These are phyloP conservation scores for Pyrenula aspistea DNA, from an alignment of 495 filamentous ascomycete genomes.

Conservation along the genomic window DNA sequence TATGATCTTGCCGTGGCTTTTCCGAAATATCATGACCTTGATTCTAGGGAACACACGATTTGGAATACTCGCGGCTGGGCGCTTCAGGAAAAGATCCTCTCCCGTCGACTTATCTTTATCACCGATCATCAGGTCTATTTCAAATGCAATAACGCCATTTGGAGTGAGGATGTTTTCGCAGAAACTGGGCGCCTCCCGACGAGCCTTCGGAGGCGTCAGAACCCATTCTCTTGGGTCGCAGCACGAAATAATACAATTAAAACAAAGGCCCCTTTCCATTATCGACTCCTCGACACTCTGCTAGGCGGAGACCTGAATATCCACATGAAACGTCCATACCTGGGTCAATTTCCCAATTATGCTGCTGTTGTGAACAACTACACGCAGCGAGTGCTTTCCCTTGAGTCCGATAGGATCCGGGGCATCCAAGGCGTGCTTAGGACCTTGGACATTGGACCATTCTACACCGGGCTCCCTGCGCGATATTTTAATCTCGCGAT, in stretches of 20 bases:
- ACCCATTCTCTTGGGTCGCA: background rate
- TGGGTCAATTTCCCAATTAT: background rate
- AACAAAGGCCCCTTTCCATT: background rate
- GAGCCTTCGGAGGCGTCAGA: background rate
- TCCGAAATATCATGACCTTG: background rate
- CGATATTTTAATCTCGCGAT: background rate
- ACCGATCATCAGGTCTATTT: slow-evolving; percentile 1
- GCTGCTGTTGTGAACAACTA: slow-evolving; percentile 1
- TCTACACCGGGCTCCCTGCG: background rate
- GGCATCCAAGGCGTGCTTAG: background rate
- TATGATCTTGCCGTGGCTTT: background rate
- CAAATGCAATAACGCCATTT: background rate
- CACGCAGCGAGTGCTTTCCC: background rate
- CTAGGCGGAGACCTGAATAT: background rate
- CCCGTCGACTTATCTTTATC: background rate
- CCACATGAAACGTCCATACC: background rate
- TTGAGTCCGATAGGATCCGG: background rate
- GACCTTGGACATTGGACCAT: background rate
- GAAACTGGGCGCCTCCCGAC: background rate
- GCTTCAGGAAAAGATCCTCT: background rate
- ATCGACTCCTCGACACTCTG: background rate
- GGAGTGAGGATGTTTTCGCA: background rate
- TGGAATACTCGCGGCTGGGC: slow-evolving; percentile 1
- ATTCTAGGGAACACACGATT: background rate
- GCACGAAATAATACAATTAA: background rate